Conservation (phyloP, 2,329 filamentous ascomycete genomes). For the Pezizomycotina sp. region DNA sequence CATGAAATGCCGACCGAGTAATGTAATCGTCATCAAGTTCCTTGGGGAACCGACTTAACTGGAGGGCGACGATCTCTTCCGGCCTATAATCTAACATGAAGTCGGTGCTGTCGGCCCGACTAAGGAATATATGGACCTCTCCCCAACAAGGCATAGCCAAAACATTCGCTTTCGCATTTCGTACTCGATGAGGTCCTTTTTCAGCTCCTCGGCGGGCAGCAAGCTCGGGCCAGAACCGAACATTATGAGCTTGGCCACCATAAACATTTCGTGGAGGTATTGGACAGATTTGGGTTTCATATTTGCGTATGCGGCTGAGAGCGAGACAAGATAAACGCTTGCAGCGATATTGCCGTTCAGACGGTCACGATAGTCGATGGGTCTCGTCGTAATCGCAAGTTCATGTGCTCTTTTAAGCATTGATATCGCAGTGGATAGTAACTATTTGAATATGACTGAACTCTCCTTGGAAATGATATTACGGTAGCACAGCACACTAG, state of each 20-base stretch:
- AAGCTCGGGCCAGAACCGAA: constrained; percentile 17
- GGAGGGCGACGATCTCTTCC: constrained; percentile 12
- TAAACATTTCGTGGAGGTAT: constrained; percentile 17
- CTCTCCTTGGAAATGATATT: constrained; percentile 18
- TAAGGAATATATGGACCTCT: constrained; percentile 19
- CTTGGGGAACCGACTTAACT: constrained; percentile 12
- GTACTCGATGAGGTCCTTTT: constrained; percentile 17
- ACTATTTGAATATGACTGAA: constrained; percentile 17
- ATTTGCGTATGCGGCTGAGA: constrained; percentile 17
- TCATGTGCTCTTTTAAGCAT: constrained; percentile 16
- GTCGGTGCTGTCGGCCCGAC: constrained; percentile 16
- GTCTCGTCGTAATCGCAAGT: constrained; percentile 12
- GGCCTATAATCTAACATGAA: constrained; percentile 18
- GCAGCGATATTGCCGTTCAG: constrained; percentile 14
- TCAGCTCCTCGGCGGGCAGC: no score
- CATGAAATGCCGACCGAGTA: constrained; percentile 14
- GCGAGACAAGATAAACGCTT: constrained; percentile 15
- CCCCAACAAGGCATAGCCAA: constrained; percentile 18
- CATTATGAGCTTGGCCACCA: constrained; percentile 14
- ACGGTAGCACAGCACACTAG: constrained; percentile 17
- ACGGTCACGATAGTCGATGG: constrained; percentile 17
- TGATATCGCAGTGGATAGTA: constrained; percentile 17
- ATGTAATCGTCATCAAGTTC: constrained; percentile 17
- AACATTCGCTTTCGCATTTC: constrained; percentile 18
- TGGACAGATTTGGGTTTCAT: constrained; percentile 12